Percentiles rank a stretch among this genome's conserved stretches.
phyloP scores from a whole-genome alignment of 495 filamentous ascomycete species.

The Physcia stellaris region DNA sequence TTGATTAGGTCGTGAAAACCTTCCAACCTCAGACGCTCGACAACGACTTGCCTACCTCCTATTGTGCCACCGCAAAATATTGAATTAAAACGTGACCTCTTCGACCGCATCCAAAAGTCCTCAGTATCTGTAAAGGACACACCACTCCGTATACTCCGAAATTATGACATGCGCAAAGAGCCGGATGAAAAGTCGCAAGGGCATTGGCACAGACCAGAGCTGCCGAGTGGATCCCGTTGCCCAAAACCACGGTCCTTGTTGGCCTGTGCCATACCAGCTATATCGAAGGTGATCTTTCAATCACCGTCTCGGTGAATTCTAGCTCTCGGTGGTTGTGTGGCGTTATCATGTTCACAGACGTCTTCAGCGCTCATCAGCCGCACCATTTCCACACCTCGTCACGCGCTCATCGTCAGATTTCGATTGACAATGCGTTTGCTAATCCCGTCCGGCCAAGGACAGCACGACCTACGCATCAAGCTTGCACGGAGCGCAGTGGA shows the following conservation, averaged over 20 bases:
- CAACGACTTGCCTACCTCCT: no score
- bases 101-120: no score
- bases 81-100: no score
- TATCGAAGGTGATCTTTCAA: conserved; percentile 4
- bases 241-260: conserved; percentile 1
- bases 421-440: no score
- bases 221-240: conserved; percentile 4
- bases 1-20: no score
- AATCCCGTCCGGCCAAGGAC: no score
- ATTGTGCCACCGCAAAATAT: no score
- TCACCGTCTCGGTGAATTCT: conserved; percentile 9
- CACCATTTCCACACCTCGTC: conserved; percentile 5
- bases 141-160: no score
- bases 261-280: conserved; percentile 2
- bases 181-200: conserved; percentile 21
- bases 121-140: no score
- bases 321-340: conserved; percentile 2
- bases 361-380: conserved; percentile 10
- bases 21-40: no score
- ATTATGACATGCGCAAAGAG: conserved; percentile 14
- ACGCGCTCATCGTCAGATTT: no score
- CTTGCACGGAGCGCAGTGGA: conserved; percentile 6
- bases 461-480: no score
- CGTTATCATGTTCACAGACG: conserved; percentile 12
- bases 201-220: conserved; percentile 19